Evolutionary conservation across 1,139 yeast species (phyloP), one percentile per base, ranked within the genome.

Genomic region (Kurtzmaniella quercitrusa): DNA sequence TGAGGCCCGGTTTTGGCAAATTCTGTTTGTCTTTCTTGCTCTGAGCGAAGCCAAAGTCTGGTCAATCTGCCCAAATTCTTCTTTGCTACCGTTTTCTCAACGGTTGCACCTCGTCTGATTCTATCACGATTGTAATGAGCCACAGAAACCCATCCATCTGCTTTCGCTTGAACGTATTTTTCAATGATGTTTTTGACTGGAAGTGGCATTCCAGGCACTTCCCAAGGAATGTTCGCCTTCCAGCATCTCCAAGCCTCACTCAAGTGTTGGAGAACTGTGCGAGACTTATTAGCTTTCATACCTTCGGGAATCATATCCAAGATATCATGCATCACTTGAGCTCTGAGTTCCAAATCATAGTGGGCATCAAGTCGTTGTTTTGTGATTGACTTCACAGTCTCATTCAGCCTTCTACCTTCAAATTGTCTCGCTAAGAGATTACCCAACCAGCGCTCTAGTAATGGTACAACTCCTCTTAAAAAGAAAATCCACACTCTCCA

Each of bases 221-320:
- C 85, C 98, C 98, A 94, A 1, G 97, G 96, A 48, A 93, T 85
- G 57, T 93, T 91, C 1, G 98, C 98, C 62, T 94, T 94, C 98
- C 98, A 94, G 60, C 98, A 93, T 60, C 98, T 73, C 99, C 99
- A 94, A 0, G 98, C 98, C 61, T 94, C 98, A 58, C 96, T 86
- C 44, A 94, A 70, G 63, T 94, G 99, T 56, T 93, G 98, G 41
- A 94, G 67, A 44, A 94, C 86, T 0, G 95, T 84, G 56, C 87
- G 85, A 1, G 96, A 82, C 58, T 90, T 91, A 53, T 79, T 86
- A 56, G 89, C 95, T 54, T 88, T 86, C 50, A 94, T 77, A 1
- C 96, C 96, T 51, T 89, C 96, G 0, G 98, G 98, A 43, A 94
- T 90, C 96, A 90, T 90, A 58, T 93, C 99, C 46, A 93, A 68